Evolutionary conservation across 305 asterid genomes (phyloP), one percentile per base, ranked within the genome.

Genomic region (Fraxinus sp.): DNA sequence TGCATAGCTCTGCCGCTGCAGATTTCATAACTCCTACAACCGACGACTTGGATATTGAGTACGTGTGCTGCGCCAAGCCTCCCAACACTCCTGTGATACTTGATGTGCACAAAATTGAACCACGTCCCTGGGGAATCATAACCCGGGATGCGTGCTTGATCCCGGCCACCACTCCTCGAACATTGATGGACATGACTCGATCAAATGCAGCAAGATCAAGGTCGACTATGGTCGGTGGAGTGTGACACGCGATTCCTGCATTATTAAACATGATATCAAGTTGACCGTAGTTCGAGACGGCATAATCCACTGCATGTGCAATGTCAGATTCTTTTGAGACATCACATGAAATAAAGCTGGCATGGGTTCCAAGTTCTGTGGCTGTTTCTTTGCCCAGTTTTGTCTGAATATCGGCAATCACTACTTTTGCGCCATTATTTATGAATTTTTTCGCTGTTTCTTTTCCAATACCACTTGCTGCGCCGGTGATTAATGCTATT

Each of bases 241-340:
- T 92, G 8, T 86, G 94, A 77, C 98, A 95, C 1, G 98, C 93
- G 4, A 95, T 77, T 78, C 98, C 98, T 0, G 98, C 98, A 20
- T 95, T 95, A 88, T 94, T 95, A 90, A 91, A 90, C 98, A 95
- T 91, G 77, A 92, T 88, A 85, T 95, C 99, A 16, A 94, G 93
- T 0, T 80, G 90, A 37, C 92, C 92, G 59, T 90, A 89, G 30
- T 55, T 66, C 59, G 97, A 88, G 77, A 95, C 77, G 11, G 95
- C 20, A 89, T 80, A 90, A 80, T 92, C 93, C 1, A 94, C 98
- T 0, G 98, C 97, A 0, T 78, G 59, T 11, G 98, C 94, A 7
- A 93, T 76, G 59, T 91, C 92, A 0, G 93, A 80, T 81, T 95
- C 99, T 46, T 85, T 81, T 2, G 93, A 81, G 83, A 93, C 97